These are phyloP conservation scores for Corylus avellana DNA, from an alignment of 306 rosid species.

Conservation along the genomic window DNA sequence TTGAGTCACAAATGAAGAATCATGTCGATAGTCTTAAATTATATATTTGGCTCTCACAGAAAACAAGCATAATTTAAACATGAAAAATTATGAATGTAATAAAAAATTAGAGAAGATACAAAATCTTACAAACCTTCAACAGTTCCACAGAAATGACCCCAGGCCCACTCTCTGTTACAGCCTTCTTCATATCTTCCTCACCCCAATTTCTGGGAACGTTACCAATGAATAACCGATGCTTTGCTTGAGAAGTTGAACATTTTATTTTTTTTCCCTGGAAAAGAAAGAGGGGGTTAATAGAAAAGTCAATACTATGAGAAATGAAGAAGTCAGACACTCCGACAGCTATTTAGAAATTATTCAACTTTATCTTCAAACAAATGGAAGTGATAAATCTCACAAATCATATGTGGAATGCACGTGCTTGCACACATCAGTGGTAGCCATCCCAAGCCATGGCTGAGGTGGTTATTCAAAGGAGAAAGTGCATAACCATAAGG, in stretches of 20 bases:
- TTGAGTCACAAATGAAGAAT: constrained; percentile 24
- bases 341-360: neutral
- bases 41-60: neutral
- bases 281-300: constrained; percentile 8
- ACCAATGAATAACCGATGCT: constrained; percentile 67
- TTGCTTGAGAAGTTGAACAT: constrained; percentile 66
- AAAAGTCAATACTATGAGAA: constrained; percentile 8
- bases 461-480: constrained; percentile 11
- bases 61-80: neutral
- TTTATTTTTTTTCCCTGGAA: constrained; percentile 54
- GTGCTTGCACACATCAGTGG: constrained; percentile 2
- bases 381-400: neutral
- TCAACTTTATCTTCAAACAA: neutral
- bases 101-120: neutral
- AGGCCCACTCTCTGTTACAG: constrained; percentile 55
- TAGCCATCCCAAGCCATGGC: constrained; percentile 3
- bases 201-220: constrained; percentile 74
- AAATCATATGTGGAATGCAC: neutral
- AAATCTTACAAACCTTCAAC: constrained; percentile 46
- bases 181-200: constrained; percentile 54
- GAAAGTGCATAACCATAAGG: constrained; percentile 10
- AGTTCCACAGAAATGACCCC: constrained; percentile 64
- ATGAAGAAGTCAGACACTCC: neutral
- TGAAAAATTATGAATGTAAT: constrained; percentile 5
- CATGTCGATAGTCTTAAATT: neutral